phyloP scores from a whole-genome alignment of 495 filamentous ascomycete genomes.

The Astrocystis sublimbata region DNA sequence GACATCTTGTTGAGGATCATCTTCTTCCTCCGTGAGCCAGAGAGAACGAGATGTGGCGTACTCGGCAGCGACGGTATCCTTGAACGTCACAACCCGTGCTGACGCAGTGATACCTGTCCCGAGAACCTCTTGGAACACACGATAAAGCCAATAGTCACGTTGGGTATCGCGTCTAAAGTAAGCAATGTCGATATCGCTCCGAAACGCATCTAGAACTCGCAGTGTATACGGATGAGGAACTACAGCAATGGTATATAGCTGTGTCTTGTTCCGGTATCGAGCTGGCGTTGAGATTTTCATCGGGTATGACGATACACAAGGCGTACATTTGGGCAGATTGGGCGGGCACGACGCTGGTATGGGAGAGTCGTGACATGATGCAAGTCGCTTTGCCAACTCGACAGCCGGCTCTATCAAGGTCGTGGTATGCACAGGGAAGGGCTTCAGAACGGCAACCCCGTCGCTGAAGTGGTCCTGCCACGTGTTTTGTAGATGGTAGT shows the following conservation, averaged over 20 bases:
- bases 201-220: conserved; percentile 54
- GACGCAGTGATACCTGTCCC: conserved; percentile 60
- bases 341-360: conserved; percentile 81
- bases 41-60: conserved; percentile 59
- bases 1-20: conserved; percentile 59
- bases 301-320: conserved; percentile 63
- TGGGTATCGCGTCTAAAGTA: conserved; percentile 75
- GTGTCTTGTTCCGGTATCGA: conserved; percentile 60
- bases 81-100: conserved; percentile 70
- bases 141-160: conserved; percentile 80
- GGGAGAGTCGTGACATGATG: conserved; percentile 69
- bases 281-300: conserved; percentile 59
- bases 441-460: conserved; percentile 80
- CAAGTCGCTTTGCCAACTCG: conserved; percentile 69
- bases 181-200: conserved; percentile 57
- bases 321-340: conserved; percentile 69
- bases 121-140: conserved; percentile 69
- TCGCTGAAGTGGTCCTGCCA: conserved; percentile 75
- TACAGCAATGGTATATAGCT: conserved; percentile 76
- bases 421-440: conserved; percentile 69
- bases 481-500: conserved; percentile 79
- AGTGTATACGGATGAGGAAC: conserved; percentile 91
- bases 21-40: conserved; percentile 78
- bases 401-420: conserved; percentile 68
- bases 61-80: conserved; percentile 75